Base-by-base conservation (phyloP, 2,329 filamentous ascomycete species). In the Cladosporium phlei region DNA sequence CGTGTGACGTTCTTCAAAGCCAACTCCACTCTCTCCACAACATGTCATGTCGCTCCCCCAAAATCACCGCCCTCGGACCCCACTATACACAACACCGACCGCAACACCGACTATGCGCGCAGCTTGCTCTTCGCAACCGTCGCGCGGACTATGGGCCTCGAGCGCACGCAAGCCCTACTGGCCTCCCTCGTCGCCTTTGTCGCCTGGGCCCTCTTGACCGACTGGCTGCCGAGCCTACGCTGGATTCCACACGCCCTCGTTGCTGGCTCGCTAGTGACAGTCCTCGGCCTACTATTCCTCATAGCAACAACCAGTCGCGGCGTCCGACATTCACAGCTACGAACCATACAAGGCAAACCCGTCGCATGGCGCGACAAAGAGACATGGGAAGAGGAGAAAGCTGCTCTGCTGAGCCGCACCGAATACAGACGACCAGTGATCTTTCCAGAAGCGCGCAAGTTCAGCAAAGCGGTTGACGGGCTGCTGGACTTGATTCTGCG, bases 201-300 rank as follows among this genome's bases (percentile, higher is more conserved):
- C 65, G 84, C 88, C 64, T 97, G 91, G 91, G 86, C 87, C 52
- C 84, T 90, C 66, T 78, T 85, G 50, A 83, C 88, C 56, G 83
- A 86, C 71, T 94, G 86, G 83, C 74, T 89, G 59, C 89, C 91
- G 22, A 72, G 82, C 50, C 73, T 97, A 55, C 88, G 88, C 66
- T 95, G 86, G 77, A 76, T 87, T 32, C 87, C 86, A 59, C 86
- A 95, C 68, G 88, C 90, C 58, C 88, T 97, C 65, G 71, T 85
- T 55, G 69, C 78, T 55, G 91, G 93, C 55, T 71, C 77, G 53
- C 57, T 84, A 52, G 60, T 72, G 19, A 70, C 82, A 38, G 55
- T 78, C 39, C 65, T 77, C 34, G 72, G 74, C 47, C 60, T 85
- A 48, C 64, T 80, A 48, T 78, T 77, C 44, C 64, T 87, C 24